phyloP scores from a whole-genome alignment of 169 alveolate species.

The Perkinsus olseni region DNA sequence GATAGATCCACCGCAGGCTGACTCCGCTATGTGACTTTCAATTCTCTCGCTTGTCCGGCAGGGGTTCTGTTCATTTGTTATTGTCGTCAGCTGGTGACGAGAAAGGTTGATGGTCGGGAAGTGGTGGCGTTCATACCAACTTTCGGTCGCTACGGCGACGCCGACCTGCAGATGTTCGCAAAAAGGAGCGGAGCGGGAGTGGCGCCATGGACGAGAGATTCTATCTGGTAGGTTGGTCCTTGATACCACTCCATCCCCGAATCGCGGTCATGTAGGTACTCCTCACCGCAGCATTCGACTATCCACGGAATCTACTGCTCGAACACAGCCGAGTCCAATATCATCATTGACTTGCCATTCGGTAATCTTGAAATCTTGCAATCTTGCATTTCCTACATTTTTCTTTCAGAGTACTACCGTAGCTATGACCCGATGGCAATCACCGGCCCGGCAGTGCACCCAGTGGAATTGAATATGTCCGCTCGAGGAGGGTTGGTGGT shows the following conservation, averaged over 20 bases:
- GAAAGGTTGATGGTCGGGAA: not conserved
- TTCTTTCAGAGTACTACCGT: not conserved
- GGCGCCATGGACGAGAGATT: not conserved
- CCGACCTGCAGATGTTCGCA: not conserved
- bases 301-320: not conserved
- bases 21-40: no score
- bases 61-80: not conserved
- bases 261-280: not conserved
- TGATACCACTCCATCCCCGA: no score
- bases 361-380: not conserved
- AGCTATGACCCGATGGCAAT: not conserved
- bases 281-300: not conserved
- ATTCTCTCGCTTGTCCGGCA: no score
- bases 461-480: not conserved
- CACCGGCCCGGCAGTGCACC: not conserved
- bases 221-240: not conserved
- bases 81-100: no score
- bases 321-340: not conserved
- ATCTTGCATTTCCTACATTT: no score
- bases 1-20: no score
- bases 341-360: not conserved
- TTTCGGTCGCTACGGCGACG: not conserved
- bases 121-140: not conserved
- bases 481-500: not conserved
- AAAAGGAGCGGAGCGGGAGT: not conserved